Conservation (phyloP, 352 stramenopile genomes). For the Halophytophthora polymorphica region DNA sequence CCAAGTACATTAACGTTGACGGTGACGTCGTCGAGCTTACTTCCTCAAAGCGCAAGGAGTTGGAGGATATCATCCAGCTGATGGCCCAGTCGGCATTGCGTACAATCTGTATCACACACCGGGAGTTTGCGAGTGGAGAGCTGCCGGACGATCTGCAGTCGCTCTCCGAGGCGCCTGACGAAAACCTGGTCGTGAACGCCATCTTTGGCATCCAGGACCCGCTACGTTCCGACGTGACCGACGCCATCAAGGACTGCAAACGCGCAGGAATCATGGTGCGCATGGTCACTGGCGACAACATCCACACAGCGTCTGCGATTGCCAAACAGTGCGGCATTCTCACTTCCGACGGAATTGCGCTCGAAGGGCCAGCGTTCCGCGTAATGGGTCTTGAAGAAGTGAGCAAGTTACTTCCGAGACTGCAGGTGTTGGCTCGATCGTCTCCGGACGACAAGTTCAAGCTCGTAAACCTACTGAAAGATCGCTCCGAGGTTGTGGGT, state of each 20-base stretch:
- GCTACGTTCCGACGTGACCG: constrained; percentile 91
- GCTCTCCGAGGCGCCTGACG: constrained; percentile 57
- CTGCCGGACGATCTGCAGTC: constrained; percentile 63
- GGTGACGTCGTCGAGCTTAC: constrained; percentile 50
- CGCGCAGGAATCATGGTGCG: constrained; percentile 97
- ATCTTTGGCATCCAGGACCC: constrained; percentile 98
- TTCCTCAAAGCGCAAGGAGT: constrained; percentile 54
- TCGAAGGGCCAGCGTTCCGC: constrained; percentile 92
- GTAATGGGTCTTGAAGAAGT: constrained; percentile 70
- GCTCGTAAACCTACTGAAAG: constrained; percentile 88
- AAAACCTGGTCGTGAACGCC: constrained; percentile 76
- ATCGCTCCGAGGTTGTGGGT: constrained; percentile 68
- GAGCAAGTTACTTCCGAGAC: constrained; percentile 51
- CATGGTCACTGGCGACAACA: constrained; percentile 99
- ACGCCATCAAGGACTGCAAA: constrained; percentile 93
- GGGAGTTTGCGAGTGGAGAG: constrained; percentile 53
- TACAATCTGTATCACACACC: constrained; percentile 86
- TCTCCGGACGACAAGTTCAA: constrained; percentile 97
- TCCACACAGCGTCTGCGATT: constrained; percentile 96
- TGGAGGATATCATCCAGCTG: constrained; percentile 64
- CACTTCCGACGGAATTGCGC: constrained; percentile 80
- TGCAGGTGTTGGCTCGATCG: constrained; percentile 91
- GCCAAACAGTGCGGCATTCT: constrained; percentile 96
- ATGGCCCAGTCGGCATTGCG: constrained; percentile 85
- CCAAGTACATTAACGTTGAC: constrained; percentile 68